Conservation (phyloP, 192 early-diverging fungal genomes). For the Backusella liffmaniae region DNA sequence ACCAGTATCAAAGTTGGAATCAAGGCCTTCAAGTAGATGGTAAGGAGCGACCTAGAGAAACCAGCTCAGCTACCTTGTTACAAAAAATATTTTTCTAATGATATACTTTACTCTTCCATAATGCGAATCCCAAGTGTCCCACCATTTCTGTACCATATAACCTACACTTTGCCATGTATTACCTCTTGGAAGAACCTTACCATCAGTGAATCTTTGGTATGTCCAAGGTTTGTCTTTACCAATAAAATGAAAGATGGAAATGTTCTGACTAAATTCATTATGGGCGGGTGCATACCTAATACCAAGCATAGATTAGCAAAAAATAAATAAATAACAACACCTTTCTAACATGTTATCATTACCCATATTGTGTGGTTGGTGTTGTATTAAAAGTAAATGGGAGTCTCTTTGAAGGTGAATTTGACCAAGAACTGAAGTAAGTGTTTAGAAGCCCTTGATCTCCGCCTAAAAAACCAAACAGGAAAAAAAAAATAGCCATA, state of each 20-base stretch:
- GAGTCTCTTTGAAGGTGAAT: slow-evolving; percentile 59
- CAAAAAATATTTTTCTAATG: background rate
- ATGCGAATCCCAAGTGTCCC: slow-evolving; percentile 65
- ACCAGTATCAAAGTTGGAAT: background rate
- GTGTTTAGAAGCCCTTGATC: slow-evolving; percentile 94
- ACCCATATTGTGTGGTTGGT: slow-evolving; percentile 76
- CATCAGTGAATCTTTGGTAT: slow-evolving; percentile 64
- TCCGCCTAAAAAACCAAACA: slow-evolving; percentile 54
- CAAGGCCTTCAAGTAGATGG: background rate
- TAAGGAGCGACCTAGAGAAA: slow-evolving; percentile 9
- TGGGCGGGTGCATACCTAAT: slow-evolving; percentile 75
- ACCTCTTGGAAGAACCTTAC: slow-evolving; percentile 48
- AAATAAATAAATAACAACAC: too few relatives aligned
- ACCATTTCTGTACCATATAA: slow-evolving; percentile 67
- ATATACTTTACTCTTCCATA: slow-evolving; percentile 32
- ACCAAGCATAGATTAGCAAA: background rate
- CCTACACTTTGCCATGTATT: slow-evolving; percentile 52
- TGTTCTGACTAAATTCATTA: slow-evolving; percentile 63
- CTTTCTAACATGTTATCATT: background rate
- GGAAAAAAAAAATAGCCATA: background rate
- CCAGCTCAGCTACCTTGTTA: background rate
- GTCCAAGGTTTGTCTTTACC: slow-evolving; percentile 90
- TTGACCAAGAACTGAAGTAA: slow-evolving; percentile 81
- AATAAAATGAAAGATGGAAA: slow-evolving; percentile 89
- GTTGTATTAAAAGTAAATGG: slow-evolving; percentile 94